These are phyloP conservation scores for Spathaspora jeffriesii DNA, from an alignment of 1,139 yeast species.

Conservation along the genomic window DNA sequence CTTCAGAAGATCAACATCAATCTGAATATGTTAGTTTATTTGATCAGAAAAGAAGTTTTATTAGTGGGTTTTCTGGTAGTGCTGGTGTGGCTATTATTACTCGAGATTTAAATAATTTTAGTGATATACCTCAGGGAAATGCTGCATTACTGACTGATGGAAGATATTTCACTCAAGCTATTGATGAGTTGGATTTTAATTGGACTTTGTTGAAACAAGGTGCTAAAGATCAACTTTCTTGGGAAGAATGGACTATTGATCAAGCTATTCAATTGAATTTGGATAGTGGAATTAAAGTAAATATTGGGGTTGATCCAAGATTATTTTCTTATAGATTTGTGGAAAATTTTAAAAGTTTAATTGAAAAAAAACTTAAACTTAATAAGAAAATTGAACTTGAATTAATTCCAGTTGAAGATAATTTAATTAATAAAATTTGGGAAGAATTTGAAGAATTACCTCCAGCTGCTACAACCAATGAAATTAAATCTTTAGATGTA, in stretches of 20 bases:
- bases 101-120: slow-evolving; percentile 28
- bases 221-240: slow-evolving; percentile 30
- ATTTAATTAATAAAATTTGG: slow-evolving; percentile 84
- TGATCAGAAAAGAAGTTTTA: slow-evolving; percentile 51
- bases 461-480: slow-evolving; percentile 26
- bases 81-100: slow-evolving; percentile 58
- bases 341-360: slow-evolving; percentile 33
- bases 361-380: slow-evolving; percentile 21
- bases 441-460: slow-evolving; percentile 50
- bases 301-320: slow-evolving; percentile 46
- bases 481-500: slow-evolving; percentile 45
- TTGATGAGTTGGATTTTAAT: slow-evolving; percentile 34
- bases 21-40: slow-evolving; percentile 53
- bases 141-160: slow-evolving; percentile 60
- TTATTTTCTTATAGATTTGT: slow-evolving; percentile 34
- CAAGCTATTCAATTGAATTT: slow-evolving; percentile 33
- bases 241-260: slow-evolving; percentile 39
- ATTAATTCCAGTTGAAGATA: slow-evolving; percentile 64
- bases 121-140: too few species aligned
- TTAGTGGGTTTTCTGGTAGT: slow-evolving; percentile 58
- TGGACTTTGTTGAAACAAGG: slow-evolving; percentile 47
- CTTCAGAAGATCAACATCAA: slow-evolving; percentile 63
- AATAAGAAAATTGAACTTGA: slow-evolving; percentile 47
- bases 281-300: slow-evolving; percentile 41
- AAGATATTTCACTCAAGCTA: slow-evolving; percentile 52